Evolutionary conservation across 257 asterid species (phyloP).

Genomic region (Solanum phureja): DNA sequence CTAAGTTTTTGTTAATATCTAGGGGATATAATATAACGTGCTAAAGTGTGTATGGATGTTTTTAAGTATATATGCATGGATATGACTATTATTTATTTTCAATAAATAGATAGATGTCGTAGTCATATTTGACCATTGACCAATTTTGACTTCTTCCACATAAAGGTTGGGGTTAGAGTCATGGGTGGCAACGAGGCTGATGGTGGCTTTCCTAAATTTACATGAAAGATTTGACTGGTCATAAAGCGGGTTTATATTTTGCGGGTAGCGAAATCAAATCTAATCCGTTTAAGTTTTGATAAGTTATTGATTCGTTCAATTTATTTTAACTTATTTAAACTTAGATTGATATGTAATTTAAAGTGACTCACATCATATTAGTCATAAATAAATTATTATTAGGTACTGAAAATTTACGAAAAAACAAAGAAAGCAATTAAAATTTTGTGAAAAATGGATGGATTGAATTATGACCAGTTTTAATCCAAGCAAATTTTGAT

Average conservation of each 20-base stretch:
- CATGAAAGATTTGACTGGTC: neutral
- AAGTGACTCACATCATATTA: too few relatives aligned
- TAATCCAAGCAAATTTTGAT: too few relatives aligned
- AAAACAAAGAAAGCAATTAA: too few relatives aligned
- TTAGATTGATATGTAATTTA: too few relatives aligned
- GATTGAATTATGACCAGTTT: too few relatives aligned
- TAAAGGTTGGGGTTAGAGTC: neutral
- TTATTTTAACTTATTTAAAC: too few relatives aligned
- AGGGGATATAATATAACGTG: neutral
- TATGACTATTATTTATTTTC: neutral
- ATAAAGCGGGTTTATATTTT: neutral
- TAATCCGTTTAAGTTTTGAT: rapidly evolving
- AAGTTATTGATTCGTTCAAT: too few relatives aligned
- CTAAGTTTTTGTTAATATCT: neutral
- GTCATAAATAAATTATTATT: too few relatives aligned
- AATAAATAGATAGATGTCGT: neutral
- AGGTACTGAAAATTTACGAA: too few relatives aligned
- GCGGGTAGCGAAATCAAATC: too few relatives aligned
- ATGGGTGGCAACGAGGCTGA: neutral
- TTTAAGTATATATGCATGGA: neutral
- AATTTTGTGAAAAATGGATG: too few relatives aligned
- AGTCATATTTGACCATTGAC: neutral
- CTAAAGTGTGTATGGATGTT: neutral
- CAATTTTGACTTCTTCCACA: neutral
- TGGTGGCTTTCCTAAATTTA: neutral